phyloP scores from a whole-genome alignment of 1,284 basidiomycete species.

The Marasmius sp. region DNA sequence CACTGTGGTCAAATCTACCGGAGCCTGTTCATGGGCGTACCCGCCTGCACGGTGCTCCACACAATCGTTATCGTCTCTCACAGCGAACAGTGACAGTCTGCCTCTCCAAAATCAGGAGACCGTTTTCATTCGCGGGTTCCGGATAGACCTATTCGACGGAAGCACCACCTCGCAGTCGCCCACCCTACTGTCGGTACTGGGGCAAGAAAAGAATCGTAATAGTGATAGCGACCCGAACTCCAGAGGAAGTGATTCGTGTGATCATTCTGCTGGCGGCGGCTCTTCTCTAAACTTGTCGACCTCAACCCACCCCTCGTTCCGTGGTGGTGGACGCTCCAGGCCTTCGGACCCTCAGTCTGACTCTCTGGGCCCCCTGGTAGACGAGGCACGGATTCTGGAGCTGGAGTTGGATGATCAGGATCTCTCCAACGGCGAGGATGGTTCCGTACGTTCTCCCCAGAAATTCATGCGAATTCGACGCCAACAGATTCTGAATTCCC shows the following conservation, averaged over 20 bases:
- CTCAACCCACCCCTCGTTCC: too few relatives aligned
- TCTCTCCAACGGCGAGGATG: too few relatives aligned
- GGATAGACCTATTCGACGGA: conserved; percentile 4
- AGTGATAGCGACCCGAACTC: background rate
- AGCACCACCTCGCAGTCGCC: background rate
- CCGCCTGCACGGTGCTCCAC: background rate
- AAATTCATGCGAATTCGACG: background rate
- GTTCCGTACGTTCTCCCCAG: background rate
- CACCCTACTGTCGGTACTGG: background rate
- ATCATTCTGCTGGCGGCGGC: background rate
- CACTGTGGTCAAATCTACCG: background rate
- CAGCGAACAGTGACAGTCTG: background rate
- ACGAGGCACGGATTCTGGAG: too few relatives aligned
- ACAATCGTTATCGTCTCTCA: background rate
- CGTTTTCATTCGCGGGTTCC: conserved; percentile 15
- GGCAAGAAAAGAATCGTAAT: background rate
- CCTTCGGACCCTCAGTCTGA: too few relatives aligned
- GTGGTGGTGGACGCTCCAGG: too few relatives aligned
- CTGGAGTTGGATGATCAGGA: too few relatives aligned
- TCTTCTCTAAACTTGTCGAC: background rate
- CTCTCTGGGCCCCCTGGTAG: too few relatives aligned
- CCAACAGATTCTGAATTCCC: background rate
- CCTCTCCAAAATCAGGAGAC: background rate
- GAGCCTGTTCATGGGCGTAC: background rate
- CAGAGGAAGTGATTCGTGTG: background rate